These are phyloP conservation scores for Pleurotus platypus DNA, from an alignment of 768 basidiomycete genomes.

Conservation along the genomic window DNA sequence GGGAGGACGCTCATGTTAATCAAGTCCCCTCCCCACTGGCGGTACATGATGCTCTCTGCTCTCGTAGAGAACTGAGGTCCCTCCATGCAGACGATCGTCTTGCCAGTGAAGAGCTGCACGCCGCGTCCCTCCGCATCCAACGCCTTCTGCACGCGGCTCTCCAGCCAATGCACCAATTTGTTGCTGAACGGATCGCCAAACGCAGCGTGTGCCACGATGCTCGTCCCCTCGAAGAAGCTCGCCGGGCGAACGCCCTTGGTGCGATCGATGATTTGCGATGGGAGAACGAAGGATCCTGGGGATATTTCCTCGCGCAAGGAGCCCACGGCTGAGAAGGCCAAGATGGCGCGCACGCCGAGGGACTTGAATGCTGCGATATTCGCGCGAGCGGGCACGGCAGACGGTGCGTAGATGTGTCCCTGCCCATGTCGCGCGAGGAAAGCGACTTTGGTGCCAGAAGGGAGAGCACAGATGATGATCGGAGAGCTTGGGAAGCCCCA, in stretches of 20 bases:
- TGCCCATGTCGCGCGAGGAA: slow-evolving; percentile 90
- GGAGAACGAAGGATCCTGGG: slow-evolving; percentile 86
- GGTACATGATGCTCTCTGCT: slow-evolving; percentile 93
- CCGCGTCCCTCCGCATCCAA: slow-evolving; percentile 55
- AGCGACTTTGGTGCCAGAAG: slow-evolving; percentile 76
- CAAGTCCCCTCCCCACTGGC: slow-evolving; percentile 87
- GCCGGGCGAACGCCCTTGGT: slow-evolving; percentile 91
- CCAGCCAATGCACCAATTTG: slow-evolving; percentile 63
- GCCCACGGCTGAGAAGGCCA: slow-evolving; percentile 96
- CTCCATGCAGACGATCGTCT: slow-evolving; percentile 94
- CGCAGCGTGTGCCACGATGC: slow-evolving; percentile 85
- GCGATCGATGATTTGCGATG: slow-evolving; percentile 92
- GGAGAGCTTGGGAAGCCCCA: slow-evolving; percentile 93
- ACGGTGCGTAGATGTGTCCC: slow-evolving; percentile 78
- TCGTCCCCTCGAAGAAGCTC: slow-evolving; percentile 81
- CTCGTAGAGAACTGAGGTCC: slow-evolving; percentile 98
- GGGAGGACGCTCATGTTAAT: slow-evolving; percentile 98
- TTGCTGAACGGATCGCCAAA: slow-evolving; percentile 91
- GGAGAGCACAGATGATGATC: slow-evolving; percentile 87
- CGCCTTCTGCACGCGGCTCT: slow-evolving; percentile 57
- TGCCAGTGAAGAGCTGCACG: slow-evolving; percentile 73
- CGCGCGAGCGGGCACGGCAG: slow-evolving; percentile 78
- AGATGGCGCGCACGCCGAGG: slow-evolving; percentile 82
- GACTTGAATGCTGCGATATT: slow-evolving; percentile 96
- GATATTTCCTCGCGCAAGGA: slow-evolving; percentile 90